Percentiles rank a stretch among this genome's conserved stretches.
Evolutionary conservation across 1,284 basidiomycete genomes (phyloP).

Genomic region (Boletus smithii): DNA sequence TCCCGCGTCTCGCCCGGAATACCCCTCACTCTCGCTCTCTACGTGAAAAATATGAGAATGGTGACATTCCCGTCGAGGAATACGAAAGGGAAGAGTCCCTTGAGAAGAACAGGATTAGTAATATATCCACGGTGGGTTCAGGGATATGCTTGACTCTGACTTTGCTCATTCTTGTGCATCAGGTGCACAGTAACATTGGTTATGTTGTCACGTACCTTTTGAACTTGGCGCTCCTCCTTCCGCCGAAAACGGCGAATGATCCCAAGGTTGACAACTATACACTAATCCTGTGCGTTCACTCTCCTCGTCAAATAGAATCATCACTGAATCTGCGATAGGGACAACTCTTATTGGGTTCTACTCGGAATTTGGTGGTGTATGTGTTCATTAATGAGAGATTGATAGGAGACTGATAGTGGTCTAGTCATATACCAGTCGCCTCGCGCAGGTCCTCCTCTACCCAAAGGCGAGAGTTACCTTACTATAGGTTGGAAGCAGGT

Average conservation of each 20-base stretch:
- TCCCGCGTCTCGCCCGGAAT: slow-evolving; percentile 80
- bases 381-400: slow-evolving; percentile 23
- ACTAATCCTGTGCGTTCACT: slow-evolving; percentile 50
- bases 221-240: slow-evolving; percentile 73
- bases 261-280: slow-evolving; percentile 72
- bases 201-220: slow-evolving; percentile 66
- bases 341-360: slow-evolving; percentile 72
- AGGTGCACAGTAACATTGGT: slow-evolving; percentile 76
- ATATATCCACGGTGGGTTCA: slow-evolving; percentile 70
- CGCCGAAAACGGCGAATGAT: slow-evolving; percentile 48
- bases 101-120: slow-evolving; percentile 82
- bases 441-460: slow-evolving; percentile 68
- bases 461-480: slow-evolving; percentile 67
- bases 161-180: slow-evolving; percentile 7
- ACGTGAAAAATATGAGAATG: slow-evolving; percentile 55
- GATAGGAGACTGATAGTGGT: not conserved
- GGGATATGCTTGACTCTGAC: not conserved
- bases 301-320: not conserved
- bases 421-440: slow-evolving; percentile 74
- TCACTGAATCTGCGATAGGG: slow-evolving; percentile 38
- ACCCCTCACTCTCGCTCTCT: slow-evolving; percentile 63
- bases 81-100: slow-evolving; percentile 76
- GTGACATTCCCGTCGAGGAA: slow-evolving; percentile 56
- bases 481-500: slow-evolving; percentile 82
- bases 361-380: slow-evolving; percentile 80